Conservation (phyloP, 495 filamentous ascomycete genomes). For the Penicillium malachiteum region DNA sequence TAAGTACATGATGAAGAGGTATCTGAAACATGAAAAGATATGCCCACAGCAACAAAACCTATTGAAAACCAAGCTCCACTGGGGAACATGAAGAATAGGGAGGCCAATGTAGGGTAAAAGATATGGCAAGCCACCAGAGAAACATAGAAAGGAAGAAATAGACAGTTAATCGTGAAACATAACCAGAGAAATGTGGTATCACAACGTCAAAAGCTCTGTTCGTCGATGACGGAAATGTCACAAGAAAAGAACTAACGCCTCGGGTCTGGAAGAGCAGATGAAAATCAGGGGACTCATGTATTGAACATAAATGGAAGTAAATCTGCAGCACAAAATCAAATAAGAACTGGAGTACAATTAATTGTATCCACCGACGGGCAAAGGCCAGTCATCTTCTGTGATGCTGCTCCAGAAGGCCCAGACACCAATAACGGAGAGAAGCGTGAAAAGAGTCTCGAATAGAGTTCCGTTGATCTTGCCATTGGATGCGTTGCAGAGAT, state of each 20-base stretch:
- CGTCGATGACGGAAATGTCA: conserved; percentile 19
- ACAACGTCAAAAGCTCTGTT: conserved; percentile 27
- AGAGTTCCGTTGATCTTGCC: conserved; percentile 90
- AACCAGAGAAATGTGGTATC: conserved; percentile 30
- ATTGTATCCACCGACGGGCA: conserved; percentile 54
- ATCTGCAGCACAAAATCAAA: conserved; percentile 11
- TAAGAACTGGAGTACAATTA: conserved; percentile 27
- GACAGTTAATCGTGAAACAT: conserved; percentile 33
- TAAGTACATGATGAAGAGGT: conserved; percentile 43
- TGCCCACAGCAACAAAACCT: conserved; percentile 1
- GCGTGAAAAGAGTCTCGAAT: conserved; percentile 91
- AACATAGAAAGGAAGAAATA: conserved; percentile 2
- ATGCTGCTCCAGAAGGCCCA: conserved; percentile 99
- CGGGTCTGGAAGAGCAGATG: conserved; percentile 4
- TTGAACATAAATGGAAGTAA: conserved; percentile 16
- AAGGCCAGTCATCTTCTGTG: conserved; percentile 97
- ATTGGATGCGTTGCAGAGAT: conserved; percentile 77
- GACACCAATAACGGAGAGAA: conserved; percentile 73
- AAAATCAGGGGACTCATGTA: conserved; percentile 15
- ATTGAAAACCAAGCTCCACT: too few relatives aligned
- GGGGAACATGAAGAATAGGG: too few relatives aligned
- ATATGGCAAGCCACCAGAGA: conserved; percentile 9
- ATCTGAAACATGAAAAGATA: conserved; percentile 28
- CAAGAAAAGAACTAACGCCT: conserved; percentile 11
- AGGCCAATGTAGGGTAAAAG: conserved; percentile 3